Conservation (phyloP, 2,329 filamentous ascomycete species). For the Sporothrix sp. region DNA sequence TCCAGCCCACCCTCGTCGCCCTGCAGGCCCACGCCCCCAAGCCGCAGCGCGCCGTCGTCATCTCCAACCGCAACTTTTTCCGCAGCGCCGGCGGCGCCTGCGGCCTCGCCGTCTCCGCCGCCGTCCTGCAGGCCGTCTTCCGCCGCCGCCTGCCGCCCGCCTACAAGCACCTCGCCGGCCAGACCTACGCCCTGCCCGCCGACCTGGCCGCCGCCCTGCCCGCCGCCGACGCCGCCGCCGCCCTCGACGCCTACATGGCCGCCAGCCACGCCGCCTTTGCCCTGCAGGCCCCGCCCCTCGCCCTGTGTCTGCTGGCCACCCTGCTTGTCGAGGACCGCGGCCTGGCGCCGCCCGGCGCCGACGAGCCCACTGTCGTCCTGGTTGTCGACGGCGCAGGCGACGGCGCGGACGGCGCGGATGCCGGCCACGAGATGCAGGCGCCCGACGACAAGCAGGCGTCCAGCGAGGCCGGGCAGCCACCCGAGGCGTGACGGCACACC, state of each 20-base stretch:
- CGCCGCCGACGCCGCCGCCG: slow-evolving; percentile 4
- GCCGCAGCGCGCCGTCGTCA: slow-evolving; percentile 30
- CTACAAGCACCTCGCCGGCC: slow-evolving; percentile 20
- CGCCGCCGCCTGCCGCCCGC: slow-evolving; percentile 10
- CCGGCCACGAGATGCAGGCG: too few species aligned
- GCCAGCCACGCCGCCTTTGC: slow-evolving; percentile 48
- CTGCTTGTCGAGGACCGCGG: slow-evolving; percentile 43
- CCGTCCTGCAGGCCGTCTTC: slow-evolving; percentile 25
- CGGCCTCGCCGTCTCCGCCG: slow-evolving; percentile 25
- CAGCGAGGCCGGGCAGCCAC: too few species aligned
- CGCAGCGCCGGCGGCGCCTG: slow-evolving; percentile 29
- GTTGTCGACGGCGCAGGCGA: too few species aligned
- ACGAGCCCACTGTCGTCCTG: too few species aligned
- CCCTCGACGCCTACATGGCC: slow-evolving; percentile 21
- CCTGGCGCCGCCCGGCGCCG: slow-evolving; percentile 23
- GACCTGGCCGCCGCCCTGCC: slow-evolving; percentile 10
- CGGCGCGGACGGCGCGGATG: too few species aligned
- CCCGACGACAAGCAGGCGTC: too few species aligned
- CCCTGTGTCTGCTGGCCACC: slow-evolving; percentile 39
- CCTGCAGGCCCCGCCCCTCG: slow-evolving; percentile 44
- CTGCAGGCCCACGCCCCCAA: slow-evolving; percentile 28
- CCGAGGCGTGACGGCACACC: too few species aligned
- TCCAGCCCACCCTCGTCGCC: slow-evolving; percentile 30
- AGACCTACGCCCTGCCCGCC: slow-evolving; percentile 23
- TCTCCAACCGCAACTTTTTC: slow-evolving; percentile 30